These are phyloP conservation scores for Lycium barbarum DNA, from an alignment of 257 asterid species.

Conservation along the genomic window DNA sequence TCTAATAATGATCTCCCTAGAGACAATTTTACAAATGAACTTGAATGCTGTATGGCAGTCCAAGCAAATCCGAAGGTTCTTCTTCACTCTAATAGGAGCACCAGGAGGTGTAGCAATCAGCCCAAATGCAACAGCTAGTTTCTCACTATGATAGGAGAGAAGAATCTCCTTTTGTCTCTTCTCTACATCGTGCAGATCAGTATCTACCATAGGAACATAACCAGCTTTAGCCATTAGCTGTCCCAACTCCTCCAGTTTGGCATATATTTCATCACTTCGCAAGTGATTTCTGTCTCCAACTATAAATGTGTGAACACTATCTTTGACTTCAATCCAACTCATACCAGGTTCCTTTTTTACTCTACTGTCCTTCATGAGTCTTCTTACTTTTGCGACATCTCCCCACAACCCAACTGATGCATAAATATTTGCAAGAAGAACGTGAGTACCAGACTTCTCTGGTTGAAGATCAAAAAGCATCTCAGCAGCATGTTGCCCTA, in stretches of 20 bases:
- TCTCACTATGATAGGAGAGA: conserved; percentile 23
- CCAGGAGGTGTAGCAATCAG: conserved; percentile 20
- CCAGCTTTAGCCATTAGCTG: conserved; percentile 1
- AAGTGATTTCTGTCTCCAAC: conserved; percentile 26
- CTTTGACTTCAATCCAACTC: conserved; percentile 28
- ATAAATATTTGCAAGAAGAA: conserved; percentile 30
- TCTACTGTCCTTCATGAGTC: conserved; percentile 14
- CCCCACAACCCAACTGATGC: conserved; percentile 26
- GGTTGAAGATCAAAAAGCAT: conserved; percentile 27
- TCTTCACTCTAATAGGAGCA: conserved; percentile 27
- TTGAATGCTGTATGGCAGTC: conserved; percentile 29
- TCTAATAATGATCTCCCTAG: conserved; percentile 28
- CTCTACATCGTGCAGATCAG: conserved; percentile 23
- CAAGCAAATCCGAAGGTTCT: conserved; percentile 24
- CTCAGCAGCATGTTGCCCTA: conserved; percentile 29
- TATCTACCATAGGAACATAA: no score
- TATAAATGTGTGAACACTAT: conserved; percentile 23
- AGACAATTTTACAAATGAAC: conserved; percentile 29
- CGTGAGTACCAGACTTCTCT: conserved; percentile 36
- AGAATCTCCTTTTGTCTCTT: conserved; percentile 24
- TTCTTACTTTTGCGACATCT: conserved; percentile 22
- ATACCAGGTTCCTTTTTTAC: conserved; percentile 31
- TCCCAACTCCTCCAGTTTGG: conserved; percentile 26
- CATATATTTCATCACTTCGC: conserved; percentile 21
- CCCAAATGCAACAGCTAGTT: conserved; percentile 26